Evolutionary conservation across 2,329 filamentous ascomycete species (phyloP), one percentile per base, ranked within the genome.

Genomic region (Colletotrichum musicola): DNA sequence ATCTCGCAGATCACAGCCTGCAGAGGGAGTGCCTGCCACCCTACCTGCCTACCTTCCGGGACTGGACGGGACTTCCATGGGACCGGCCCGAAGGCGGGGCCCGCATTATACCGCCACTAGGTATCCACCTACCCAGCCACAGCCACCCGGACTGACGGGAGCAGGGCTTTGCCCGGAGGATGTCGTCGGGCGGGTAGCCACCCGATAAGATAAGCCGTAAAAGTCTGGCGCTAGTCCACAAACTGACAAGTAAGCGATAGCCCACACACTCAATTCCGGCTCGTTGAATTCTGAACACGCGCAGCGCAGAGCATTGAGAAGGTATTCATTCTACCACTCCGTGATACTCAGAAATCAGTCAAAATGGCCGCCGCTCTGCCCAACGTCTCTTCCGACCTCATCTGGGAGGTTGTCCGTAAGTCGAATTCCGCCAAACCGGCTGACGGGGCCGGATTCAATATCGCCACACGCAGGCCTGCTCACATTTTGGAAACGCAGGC

Each of bases 351-450:
- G 20, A 51, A 78, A 76, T 82, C 79, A 76, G 78, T 78, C 87
- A 89, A 82, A 83, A 89, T 89, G 86, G 81, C 83, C 75, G 80
- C 81, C 84, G 82, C 77, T 68, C 85, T 89, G 76, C 83, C 90
- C 78, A 93, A 94, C 87, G 88, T 97, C 81, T 97, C 94, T 82
- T 85, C 91, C 81, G 95, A 98, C 86, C 89, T 98, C 78, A 86
- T 97, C 88, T 98, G 95, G 95, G 92, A 95, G 89, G 86, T 97
- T 83, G 91, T 92, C 88, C 93, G 95, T 98, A 91, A 84, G 94
- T 94, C 70, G 18, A 57, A 71, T 47, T 20, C 18, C 40, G 59
- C 40, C 65, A 35, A 54, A 30, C 38, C 30, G 6, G 20, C n/a
- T 40, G 56, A 42, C 20, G 27, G 49, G 35, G 44, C 16, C 5